A percentile compares a stretch with the other conserved stretches of the same genome.
These are phyloP conservation scores for Sherardia arvensis DNA, from an alignment of 257 asterid species.

Conservation along the genomic window DNA sequence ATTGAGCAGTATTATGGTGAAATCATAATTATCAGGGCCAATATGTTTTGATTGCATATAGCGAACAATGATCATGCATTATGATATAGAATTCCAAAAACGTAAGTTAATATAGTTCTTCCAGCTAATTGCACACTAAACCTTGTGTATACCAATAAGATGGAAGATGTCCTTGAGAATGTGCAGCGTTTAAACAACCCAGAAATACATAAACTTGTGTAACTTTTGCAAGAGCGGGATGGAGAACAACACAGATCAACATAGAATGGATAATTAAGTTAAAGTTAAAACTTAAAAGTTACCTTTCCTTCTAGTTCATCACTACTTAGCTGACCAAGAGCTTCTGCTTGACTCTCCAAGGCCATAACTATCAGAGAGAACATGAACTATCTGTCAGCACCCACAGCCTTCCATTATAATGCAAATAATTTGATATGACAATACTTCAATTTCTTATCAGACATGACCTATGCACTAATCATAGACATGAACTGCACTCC, in stretches of 20 bases:
- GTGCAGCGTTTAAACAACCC: not conserved
- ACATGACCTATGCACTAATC: not conserved
- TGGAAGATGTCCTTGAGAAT: not conserved
- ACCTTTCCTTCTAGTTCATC: constrained; percentile 99
- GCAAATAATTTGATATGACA: not conserved
- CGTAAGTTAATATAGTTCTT: not conserved
- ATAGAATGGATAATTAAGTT: not conserved
- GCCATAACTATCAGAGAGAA: constrained; percentile 50
- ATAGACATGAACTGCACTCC: not conserved
- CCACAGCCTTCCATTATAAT: not conserved
- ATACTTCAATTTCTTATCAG: not conserved
- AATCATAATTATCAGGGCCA: not conserved
- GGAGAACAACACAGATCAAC: not conserved
- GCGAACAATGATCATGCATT: not conserved
- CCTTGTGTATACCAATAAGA: not conserved
- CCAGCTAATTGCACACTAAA: not conserved
- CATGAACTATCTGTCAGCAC: constrained; percentile 6
- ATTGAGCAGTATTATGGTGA: not conserved
- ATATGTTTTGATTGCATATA: not conserved
- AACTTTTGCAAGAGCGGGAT: not conserved
- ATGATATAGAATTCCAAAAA: not conserved
- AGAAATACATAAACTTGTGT: not conserved
- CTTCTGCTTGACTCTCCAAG: constrained; percentile 95
- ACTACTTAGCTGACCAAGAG: constrained; percentile 59
- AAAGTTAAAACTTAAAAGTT: not conserved